phyloP scores from a whole-genome alignment of 2,329 filamentous ascomycete species.

The Diplodia seriata region DNA sequence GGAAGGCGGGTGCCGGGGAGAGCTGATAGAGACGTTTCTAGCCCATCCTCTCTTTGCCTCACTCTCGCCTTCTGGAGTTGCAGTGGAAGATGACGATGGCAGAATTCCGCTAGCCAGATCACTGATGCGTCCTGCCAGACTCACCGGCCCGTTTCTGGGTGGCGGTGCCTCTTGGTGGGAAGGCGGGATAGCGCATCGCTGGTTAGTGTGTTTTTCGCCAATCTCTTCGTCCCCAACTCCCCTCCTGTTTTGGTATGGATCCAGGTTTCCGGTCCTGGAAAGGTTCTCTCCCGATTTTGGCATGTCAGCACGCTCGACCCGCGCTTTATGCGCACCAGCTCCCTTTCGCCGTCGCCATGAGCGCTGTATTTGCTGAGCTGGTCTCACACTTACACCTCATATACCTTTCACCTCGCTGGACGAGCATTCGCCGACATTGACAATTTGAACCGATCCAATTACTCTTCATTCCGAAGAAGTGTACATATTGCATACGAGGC shows the following conservation, averaged over 20 bases:
- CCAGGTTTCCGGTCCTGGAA: not conserved
- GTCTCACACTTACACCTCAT: not conserved
- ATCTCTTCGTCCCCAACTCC: not conserved
- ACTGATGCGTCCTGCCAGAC: not conserved
- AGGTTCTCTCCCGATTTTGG: not conserved
- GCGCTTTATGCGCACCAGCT: not conserved
- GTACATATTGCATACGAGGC: slow-evolving; percentile 20
- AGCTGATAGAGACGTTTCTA: not conserved
- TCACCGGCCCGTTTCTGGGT: not conserved
- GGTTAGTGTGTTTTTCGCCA: not conserved
- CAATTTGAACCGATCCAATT: slow-evolving; percentile 3
- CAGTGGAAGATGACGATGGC: not conserved
- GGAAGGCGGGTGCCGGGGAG: not conserved
- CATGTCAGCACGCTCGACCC: not conserved
- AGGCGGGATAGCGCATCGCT: not conserved
- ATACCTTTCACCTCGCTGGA: not conserved
- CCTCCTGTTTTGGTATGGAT: not conserved
- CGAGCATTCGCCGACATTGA: not conserved
- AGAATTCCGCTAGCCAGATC: not conserved
- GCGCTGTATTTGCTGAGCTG: not conserved
- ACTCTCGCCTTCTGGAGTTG: not conserved
- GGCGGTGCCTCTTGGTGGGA: not conserved
- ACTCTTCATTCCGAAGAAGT: slow-evolving; percentile 4
- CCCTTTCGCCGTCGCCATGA: not conserved
- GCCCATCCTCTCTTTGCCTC: slow-evolving; percentile 2